Percentiles rank a stretch among this genome's conserved stretches.
Evolutionary conservation across 1,284 basidiomycete species (phyloP).

Genomic region (Puccinia novopanici): DNA sequence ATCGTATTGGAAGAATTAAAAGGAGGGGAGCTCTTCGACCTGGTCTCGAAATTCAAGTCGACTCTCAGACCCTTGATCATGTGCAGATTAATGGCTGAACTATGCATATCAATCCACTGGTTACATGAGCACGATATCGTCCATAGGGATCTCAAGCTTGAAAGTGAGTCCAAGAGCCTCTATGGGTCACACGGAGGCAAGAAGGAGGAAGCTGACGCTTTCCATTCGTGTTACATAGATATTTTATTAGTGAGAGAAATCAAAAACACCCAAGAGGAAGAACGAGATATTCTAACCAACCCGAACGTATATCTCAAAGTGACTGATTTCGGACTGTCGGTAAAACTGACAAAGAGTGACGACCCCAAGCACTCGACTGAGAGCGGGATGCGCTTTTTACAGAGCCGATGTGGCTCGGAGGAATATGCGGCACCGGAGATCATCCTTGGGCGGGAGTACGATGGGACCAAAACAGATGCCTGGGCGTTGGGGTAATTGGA

Average conservation of each 20-base stretch:
- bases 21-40: slow-evolving; percentile 80
- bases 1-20: slow-evolving; percentile 76
- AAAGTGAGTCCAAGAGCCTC: slow-evolving; percentile 68
- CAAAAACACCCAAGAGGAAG: slow-evolving; percentile 21
- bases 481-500: slow-evolving; percentile 86
- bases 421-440: slow-evolving; percentile 90
- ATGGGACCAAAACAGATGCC: slow-evolving; percentile 81
- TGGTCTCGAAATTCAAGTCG: slow-evolving; percentile 66
- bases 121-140: slow-evolving; percentile 79
- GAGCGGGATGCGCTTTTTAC: slow-evolving; percentile 69
- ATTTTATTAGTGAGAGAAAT: slow-evolving; percentile 62
- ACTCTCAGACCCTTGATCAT: slow-evolving; percentile 62
- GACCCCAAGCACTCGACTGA: slow-evolving; percentile 67
- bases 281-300: slow-evolving; percentile 9
- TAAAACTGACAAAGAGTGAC: slow-evolving; percentile 5
- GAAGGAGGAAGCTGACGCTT: neutral
- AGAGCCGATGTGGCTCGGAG: slow-evolving; percentile 85
- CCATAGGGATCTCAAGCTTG: slow-evolving; percentile 90
- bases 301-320: slow-evolving; percentile 66
- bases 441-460: slow-evolving; percentile 74
- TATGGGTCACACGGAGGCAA: neutral
- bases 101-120: slow-evolving; percentile 80
- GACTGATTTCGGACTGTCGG: slow-evolving; percentile 85
- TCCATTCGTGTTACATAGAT: slow-evolving; percentile 60
- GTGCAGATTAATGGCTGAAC: slow-evolving; percentile 74